Conservation (phyloP, 2,329 filamentous ascomycete genomes). For the Penicillium hesseltinei region DNA sequence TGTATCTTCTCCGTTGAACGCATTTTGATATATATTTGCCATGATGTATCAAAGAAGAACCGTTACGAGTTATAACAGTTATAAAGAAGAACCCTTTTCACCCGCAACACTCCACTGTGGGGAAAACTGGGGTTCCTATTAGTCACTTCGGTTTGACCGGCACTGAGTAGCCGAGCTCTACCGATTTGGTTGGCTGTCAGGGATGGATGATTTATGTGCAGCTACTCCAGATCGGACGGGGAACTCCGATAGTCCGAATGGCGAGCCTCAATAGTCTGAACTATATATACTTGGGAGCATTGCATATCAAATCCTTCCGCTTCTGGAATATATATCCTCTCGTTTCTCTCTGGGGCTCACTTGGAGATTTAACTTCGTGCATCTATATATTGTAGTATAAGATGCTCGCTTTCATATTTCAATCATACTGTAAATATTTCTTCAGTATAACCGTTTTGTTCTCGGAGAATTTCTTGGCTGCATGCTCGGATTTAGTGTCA, state of each 20-base stretch:
- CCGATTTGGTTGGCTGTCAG: constrained; percentile 6
- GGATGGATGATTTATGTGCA: background rate
- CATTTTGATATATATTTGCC: background rate
- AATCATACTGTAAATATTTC: background rate
- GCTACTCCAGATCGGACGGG: background rate
- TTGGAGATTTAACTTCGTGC: background rate
- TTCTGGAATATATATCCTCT: background rate
- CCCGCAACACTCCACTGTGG: constrained; percentile 18
- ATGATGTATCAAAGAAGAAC: constrained; percentile 1
- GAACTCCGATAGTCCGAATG: background rate
- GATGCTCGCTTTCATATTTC: background rate
- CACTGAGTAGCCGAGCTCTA: constrained; percentile 25
- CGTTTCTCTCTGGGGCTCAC: background rate
- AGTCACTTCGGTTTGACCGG: constrained; percentile 23
- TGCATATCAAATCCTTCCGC: background rate
- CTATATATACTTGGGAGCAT: background rate
- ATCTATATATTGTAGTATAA: background rate
- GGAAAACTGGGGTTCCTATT: constrained; percentile 23
- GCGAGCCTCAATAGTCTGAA: background rate
- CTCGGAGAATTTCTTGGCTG: background rate
- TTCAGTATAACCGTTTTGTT: background rate
- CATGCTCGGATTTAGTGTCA: background rate
- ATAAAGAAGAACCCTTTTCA: constrained; percentile 1
- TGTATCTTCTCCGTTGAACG: constrained; percentile 8
- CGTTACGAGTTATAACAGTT: background rate